Evolutionary conservation across 202 grass and related monocot genomes (phyloP).

Genomic region (Dendrocalamus latiflorus): DNA sequence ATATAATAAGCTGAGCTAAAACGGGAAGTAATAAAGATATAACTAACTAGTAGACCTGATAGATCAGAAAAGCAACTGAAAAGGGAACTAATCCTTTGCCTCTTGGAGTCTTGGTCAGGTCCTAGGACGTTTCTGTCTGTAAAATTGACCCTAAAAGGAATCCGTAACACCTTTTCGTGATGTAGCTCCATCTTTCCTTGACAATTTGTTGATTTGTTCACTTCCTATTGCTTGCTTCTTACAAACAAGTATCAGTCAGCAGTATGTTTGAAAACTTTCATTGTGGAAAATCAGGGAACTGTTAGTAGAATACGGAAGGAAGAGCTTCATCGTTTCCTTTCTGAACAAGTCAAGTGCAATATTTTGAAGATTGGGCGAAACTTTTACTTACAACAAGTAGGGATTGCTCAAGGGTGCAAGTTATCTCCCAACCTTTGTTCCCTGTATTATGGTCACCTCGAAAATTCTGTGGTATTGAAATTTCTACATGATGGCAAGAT

Average conservation of each 20-base stretch:
- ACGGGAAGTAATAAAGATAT: background rate
- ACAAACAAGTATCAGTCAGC: background rate
- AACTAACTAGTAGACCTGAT: background rate
- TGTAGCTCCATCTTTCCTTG: constrained; percentile 9
- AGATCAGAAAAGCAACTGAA: background rate
- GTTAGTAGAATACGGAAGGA: constrained; percentile 40
- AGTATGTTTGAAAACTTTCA: background rate
- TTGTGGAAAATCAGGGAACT: constrained; percentile 41
- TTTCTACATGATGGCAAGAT: constrained; percentile 31
- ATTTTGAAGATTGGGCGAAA: constrained; percentile 61
- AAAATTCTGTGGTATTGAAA: constrained; percentile 52
- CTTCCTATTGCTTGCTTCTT: too few relatives aligned
- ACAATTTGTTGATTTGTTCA: background rate
- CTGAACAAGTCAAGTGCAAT: constrained; percentile 59
- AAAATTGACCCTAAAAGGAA: background rate
- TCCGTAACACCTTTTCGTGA: background rate
- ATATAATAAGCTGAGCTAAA: background rate
- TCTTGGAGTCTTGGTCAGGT: background rate
- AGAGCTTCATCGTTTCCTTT: constrained; percentile 41
- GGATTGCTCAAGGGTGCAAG: constrained; percentile 76
- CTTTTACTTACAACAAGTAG: constrained; percentile 72
- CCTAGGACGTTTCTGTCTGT: background rate
- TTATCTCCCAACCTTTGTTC: constrained; percentile 83
- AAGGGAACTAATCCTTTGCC: background rate
- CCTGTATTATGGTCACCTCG: constrained; percentile 75